Conservation (phyloP, 768 basidiomycete genomes). For the Peribolospora baueri region DNA sequence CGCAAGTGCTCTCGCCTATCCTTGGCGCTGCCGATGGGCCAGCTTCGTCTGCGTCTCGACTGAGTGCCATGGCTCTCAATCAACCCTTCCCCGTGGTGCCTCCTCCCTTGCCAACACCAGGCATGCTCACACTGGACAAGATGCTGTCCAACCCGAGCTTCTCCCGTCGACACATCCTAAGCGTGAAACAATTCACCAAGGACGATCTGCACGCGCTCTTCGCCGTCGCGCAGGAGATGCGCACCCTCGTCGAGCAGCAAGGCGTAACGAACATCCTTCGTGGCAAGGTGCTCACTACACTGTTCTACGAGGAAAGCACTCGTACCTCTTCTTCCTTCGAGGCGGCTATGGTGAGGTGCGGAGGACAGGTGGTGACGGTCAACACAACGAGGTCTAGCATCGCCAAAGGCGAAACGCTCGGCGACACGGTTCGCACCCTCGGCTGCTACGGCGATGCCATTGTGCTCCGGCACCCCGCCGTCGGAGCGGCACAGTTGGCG, state of each 20-base stretch:
- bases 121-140: not conserved
- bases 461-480: slow-evolving; percentile 77
- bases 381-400: slow-evolving; percentile 63
- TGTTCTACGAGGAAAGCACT: slow-evolving; percentile 95
- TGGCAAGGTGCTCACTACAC: slow-evolving; percentile 66
- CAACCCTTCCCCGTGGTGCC: too few species aligned
- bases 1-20: too few species aligned
- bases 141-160: slow-evolving; percentile 43
- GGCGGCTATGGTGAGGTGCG: slow-evolving; percentile 94
- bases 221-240: slow-evolving; percentile 87
- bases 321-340: slow-evolving; percentile 90
- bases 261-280: slow-evolving; percentile 69
- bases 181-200: slow-evolving; percentile 76
- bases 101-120: not conserved
- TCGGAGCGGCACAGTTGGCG: slow-evolving; percentile 82
- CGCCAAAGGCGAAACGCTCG: slow-evolving; percentile 71
- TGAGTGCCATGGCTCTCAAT: not conserved
- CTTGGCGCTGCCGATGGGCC: not conserved
- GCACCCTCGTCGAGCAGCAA: slow-evolving; percentile 74
- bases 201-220: slow-evolving; percentile 83
- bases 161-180: slow-evolving; percentile 75
- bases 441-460: slow-evolving; percentile 89
- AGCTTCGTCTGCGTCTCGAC: slow-evolving; percentile 8
- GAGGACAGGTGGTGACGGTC: slow-evolving; percentile 78
- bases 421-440: slow-evolving; percentile 79